Evolutionary conservation across 192 early-diverging fungal genomes (phyloP).

Genomic region (Phycomyces blakesleeanus): DNA sequence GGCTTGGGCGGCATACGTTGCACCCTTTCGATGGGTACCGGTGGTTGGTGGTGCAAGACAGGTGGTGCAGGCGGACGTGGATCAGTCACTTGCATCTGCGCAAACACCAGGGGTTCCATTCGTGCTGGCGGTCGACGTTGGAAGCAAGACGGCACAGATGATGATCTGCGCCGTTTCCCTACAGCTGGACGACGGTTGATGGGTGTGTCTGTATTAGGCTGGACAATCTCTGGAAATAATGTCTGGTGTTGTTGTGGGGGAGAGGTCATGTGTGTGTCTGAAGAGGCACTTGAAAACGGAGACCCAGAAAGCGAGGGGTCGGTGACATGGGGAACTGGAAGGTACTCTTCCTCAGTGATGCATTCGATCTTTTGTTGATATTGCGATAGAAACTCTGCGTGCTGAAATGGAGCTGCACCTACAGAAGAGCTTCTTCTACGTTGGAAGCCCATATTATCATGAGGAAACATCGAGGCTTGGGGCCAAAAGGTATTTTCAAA

Average conservation of each 20-base stretch:
- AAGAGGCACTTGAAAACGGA: conserved; percentile 10
- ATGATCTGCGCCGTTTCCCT: conserved; percentile 11
- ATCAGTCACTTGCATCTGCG: conserved; percentile 18
- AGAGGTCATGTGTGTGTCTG: conserved; percentile 10
- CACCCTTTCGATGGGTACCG: conserved; percentile 27
- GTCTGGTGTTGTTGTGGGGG: conserved; percentile 8
- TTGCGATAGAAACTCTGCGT: neutral
- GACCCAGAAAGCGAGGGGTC: neutral
- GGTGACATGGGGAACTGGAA: neutral
- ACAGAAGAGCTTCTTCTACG: conserved; percentile 21
- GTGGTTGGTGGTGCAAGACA: conserved; percentile 11
- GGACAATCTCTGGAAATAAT: conserved; percentile 14
- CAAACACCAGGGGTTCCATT: conserved; percentile 12
- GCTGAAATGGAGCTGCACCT: conserved; percentile 3
- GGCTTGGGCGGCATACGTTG: conserved; percentile 13
- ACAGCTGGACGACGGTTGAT: conserved; percentile 4
- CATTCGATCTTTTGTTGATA: neutral
- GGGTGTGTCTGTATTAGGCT: conserved; percentile 6
- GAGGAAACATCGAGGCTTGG: too few relatives aligned
- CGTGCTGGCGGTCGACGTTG: neutral
- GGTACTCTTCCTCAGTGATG: conserved; percentile 11
- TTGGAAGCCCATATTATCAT: neutral
- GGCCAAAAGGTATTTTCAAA: too few relatives aligned
- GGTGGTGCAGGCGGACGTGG: conserved; percentile 9
- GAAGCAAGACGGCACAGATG: conserved; percentile 16